Evolutionary conservation across 1,139 yeast species (phyloP).

Genomic region (Ogataea hybrid): DNA sequence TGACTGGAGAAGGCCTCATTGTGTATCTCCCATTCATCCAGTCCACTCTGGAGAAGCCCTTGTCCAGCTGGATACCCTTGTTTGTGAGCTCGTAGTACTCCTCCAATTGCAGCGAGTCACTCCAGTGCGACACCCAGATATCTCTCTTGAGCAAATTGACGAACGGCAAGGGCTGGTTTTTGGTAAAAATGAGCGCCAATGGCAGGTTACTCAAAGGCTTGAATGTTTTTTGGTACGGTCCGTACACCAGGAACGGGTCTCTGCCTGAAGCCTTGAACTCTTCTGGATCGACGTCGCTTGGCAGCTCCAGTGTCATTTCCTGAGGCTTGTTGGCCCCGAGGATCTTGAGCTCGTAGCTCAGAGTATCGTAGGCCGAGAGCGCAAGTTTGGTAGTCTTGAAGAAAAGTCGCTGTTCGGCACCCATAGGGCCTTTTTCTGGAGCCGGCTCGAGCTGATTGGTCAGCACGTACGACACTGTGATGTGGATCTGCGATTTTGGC

Average conservation of each 20-base stretch:
- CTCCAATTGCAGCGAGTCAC: constrained; percentile 61
- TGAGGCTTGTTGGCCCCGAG: constrained; percentile 53
- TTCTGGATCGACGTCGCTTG: constrained; percentile 11
- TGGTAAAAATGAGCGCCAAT: constrained; percentile 60
- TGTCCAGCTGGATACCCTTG: constrained; percentile 63
- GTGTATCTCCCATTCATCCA: constrained; percentile 57
- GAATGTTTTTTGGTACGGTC: constrained; percentile 44
- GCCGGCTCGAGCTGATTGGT: constrained; percentile 52
- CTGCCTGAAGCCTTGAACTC: constrained; percentile 37
- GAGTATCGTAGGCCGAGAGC: constrained; percentile 62
- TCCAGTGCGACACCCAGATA: constrained; percentile 83
- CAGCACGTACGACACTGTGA: constrained; percentile 55
- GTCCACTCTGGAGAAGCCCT: constrained; percentile 77
- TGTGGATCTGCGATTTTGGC: constrained; percentile 51
- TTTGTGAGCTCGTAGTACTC: constrained; percentile 85
- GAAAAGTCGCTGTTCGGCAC: constrained; percentile 60
- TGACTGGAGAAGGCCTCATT: constrained; percentile 44
- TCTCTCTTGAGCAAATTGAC: constrained; percentile 66
- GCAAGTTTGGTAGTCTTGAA: constrained; percentile 53
- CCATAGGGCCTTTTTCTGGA: constrained; percentile 62
- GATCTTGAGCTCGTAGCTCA: constrained; percentile 47
- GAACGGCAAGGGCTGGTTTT: constrained; percentile 62
- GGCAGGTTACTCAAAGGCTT: constrained; percentile 49
- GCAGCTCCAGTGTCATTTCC: constrained; percentile 27
- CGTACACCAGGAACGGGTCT: constrained; percentile 48